Evolutionary conservation across 768 basidiomycete species (phyloP).

Genomic region (Lyophyllum decastes): DNA sequence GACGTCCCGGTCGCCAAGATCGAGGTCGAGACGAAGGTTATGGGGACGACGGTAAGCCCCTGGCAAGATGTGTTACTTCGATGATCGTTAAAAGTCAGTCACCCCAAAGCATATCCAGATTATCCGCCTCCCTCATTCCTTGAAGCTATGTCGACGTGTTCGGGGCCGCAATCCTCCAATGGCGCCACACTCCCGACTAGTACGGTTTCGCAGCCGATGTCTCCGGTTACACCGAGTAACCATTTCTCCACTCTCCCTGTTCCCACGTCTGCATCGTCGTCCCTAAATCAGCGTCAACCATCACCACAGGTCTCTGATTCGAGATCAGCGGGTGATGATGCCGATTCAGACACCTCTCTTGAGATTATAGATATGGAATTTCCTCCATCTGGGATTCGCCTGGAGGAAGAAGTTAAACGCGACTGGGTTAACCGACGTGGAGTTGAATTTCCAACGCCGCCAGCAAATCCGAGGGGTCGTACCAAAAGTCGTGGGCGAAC

Average conservation of each 20-base stretch:
- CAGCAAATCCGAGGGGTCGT: constrained; percentile 27
- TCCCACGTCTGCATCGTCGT: constrained; percentile 3
- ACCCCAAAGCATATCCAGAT: constrained; percentile 47
- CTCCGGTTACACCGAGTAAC: constrained; percentile 7
- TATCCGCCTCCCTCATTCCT: constrained; percentile 79
- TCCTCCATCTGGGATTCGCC: constrained; percentile 37
- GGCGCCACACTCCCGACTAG: constrained; percentile 38
- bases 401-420: constrained; percentile 40
- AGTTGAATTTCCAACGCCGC: constrained; percentile 32
- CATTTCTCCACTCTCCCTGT: constrained; percentile 2
- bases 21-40: constrained; percentile 22
- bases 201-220: constrained; percentile 16
- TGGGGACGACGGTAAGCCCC: constrained; percentile 24
- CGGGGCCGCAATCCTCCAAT: constrained; percentile 37
- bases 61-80: not conserved
- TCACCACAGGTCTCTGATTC: not conserved
- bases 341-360: constrained; percentile 32
- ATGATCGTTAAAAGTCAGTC: constrained; percentile 3
- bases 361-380: constrained; percentile 53
- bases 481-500: constrained; percentile 28
- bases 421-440: constrained; percentile 34
- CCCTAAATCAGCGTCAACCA: not conserved
- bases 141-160: constrained; percentile 58
- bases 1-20: constrained; percentile 29
- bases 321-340: not conserved